These are phyloP conservation scores for Ophiostoma ulmi DNA, from an alignment of 2,329 filamentous ascomycete genomes.

Conservation along the genomic window DNA sequence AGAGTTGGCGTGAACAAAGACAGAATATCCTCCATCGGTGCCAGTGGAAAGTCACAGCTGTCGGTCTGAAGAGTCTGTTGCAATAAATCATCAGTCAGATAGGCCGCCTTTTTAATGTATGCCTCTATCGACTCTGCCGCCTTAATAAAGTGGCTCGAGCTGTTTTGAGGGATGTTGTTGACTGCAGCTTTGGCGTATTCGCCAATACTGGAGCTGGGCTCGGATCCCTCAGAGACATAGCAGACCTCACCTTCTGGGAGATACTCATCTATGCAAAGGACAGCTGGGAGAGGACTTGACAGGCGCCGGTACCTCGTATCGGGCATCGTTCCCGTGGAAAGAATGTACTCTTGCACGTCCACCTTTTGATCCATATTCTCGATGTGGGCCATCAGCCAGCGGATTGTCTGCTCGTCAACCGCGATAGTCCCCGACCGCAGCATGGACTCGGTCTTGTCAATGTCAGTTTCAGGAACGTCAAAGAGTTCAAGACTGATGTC, in stretches of 20 bases:
- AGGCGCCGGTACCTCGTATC: background rate
- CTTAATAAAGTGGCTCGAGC: too few relatives aligned
- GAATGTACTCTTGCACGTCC: background rate
- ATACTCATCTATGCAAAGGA: conserved; percentile 5
- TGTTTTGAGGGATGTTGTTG: conserved; percentile 1
- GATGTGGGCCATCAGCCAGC: conserved; percentile 2
- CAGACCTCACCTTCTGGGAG: conserved; percentile 21
- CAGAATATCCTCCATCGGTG: background rate
- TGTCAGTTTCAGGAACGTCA: background rate
- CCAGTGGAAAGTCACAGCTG: background rate
- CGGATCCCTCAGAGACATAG: conserved; percentile 24
- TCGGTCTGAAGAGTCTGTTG: too few relatives aligned
- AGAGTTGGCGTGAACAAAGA: background rate
- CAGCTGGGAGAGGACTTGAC: conserved; percentile 22
- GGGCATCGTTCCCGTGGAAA: too few relatives aligned
- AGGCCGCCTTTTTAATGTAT: background rate
- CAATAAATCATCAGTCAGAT: too few relatives aligned
- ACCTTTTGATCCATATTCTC: background rate
- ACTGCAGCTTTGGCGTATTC: conserved; percentile 22
- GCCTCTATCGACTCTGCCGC: background rate
- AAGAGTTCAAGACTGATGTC: background rate
- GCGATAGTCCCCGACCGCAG: conserved; percentile 17
- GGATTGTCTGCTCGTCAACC: conserved; percentile 20
- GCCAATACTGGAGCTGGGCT: conserved; percentile 23
- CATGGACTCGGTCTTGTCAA: background rate